Evolutionary conservation across 106 monocot species (phyloP).

Genomic region (Phalaenopsis equestris): DNA sequence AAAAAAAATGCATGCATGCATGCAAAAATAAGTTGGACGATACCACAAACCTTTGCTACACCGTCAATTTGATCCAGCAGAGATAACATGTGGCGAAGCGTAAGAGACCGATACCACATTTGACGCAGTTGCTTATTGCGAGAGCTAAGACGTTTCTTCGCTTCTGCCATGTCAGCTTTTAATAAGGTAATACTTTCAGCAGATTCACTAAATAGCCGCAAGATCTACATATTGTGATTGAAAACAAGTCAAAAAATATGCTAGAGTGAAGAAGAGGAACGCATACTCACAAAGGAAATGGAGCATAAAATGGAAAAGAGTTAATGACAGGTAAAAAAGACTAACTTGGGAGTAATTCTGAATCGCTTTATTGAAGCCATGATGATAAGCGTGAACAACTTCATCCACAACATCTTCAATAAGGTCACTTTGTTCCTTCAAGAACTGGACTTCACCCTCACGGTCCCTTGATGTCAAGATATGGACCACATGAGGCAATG

Average conservation of each 20-base stretch:
- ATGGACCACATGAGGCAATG: constrained; percentile 99
- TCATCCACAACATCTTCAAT: constrained; percentile 97
- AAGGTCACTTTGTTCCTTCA: constrained; percentile 94
- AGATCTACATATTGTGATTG: constrained; percentile 41
- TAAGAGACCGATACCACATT: constrained; percentile 91
- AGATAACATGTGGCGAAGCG: constrained; percentile 75
- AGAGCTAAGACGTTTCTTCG: constrained; percentile 78
- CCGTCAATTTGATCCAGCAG: constrained; percentile 91
- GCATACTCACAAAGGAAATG: background rate
- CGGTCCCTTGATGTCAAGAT: constrained; percentile 95
- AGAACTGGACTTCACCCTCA: constrained; percentile 79
- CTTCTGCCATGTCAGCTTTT: constrained; percentile 82
- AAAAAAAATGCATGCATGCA: background rate
- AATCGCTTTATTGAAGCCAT: constrained; percentile 99
- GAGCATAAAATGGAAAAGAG: background rate
- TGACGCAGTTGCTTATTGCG: constrained; percentile 89
- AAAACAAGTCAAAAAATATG: background rate
- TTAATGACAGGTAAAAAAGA: background rate
- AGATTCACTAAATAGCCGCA: constrained; percentile 93
- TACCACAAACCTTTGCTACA: constrained; percentile 60
- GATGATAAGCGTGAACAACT: constrained; percentile 99
- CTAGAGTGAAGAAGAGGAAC: background rate
- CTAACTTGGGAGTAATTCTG: constrained; percentile 97
- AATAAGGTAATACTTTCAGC: constrained; percentile 81
- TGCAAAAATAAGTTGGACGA: background rate